Evolutionary conservation across 176 grass and related monocot species (phyloP).

Genomic region (Phoenix roebelenii): DNA sequence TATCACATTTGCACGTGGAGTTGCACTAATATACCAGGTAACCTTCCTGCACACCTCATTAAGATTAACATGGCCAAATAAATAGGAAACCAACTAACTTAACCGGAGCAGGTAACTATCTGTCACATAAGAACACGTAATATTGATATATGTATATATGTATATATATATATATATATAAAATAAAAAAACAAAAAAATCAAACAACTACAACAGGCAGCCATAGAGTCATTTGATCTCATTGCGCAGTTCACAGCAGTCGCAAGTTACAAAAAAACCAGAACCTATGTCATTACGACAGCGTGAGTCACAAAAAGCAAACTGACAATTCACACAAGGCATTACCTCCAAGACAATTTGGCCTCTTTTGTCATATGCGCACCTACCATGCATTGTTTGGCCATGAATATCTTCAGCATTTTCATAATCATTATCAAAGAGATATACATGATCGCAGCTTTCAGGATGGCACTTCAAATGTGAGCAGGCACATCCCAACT

Average conservation of each 20-base stretch:
- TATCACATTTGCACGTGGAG: slow-evolving; percentile 59
- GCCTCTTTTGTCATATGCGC: slow-evolving; percentile 63
- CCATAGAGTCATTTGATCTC: no score
- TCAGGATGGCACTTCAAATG: slow-evolving; percentile 41
- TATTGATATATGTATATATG: neutral
- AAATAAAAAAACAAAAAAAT: no score
- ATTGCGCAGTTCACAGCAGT: no score
- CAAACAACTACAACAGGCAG: neutral
- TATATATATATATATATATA: no score
- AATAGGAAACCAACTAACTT: neutral
- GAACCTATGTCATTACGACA: no score
- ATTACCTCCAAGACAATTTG: slow-evolving; percentile 74
- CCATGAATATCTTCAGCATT: slow-evolving; percentile 53
- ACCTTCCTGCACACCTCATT: slow-evolving; percentile 51
- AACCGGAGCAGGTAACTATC: neutral
- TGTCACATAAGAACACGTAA: no score
- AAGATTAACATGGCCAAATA: neutral
- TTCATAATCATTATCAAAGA: slow-evolving; percentile 49
- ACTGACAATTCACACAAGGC: no score
- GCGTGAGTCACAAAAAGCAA: no score
- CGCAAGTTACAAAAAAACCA: no score
- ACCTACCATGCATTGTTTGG: slow-evolving; percentile 54
- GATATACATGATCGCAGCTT: slow-evolving; percentile 59
- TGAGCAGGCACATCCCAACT: slow-evolving; percentile 48
- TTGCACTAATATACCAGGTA: slow-evolving; percentile 83